Evolutionary conservation across 257 asterid species (phyloP).

Genomic region (Solanum tarijense): DNA sequence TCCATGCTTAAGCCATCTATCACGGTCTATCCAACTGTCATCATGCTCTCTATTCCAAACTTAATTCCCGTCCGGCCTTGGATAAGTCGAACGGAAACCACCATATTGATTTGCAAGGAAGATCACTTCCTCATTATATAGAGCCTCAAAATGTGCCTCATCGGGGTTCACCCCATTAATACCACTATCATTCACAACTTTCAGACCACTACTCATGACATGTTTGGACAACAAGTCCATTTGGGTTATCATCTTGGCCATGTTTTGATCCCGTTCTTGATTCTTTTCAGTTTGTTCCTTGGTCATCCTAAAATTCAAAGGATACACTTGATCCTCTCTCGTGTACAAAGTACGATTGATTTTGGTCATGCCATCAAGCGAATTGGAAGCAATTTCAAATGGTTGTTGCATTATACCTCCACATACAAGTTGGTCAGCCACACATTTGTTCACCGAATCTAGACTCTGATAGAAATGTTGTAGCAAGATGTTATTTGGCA

Average conservation of each 20-base stretch:
- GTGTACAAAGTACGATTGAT: not conserved
- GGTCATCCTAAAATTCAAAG: not conserved
- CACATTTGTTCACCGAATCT: too few species aligned
- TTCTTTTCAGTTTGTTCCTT: not conserved
- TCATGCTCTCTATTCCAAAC: not conserved
- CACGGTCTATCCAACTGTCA: not conserved
- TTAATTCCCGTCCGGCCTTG: not conserved
- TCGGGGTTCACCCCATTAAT: not conserved
- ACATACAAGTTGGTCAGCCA: too few species aligned
- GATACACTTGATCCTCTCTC: not conserved
- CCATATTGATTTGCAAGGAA: not conserved
- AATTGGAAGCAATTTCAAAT: not conserved
- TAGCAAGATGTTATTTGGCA: not conserved
- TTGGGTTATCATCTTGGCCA: not conserved
- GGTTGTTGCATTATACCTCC: too few species aligned
- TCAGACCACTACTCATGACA: not conserved
- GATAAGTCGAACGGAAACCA: not conserved
- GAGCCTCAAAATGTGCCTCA: not conserved
- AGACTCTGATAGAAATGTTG: too few species aligned
- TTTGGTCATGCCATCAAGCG: not conserved
- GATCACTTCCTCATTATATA: not conserved
- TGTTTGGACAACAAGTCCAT: not conserved
- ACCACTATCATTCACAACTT: not conserved
- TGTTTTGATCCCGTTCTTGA: not conserved
- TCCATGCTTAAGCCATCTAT: not conserved